Evolutionary conservation across 495 filamentous ascomycete genomes (phyloP).

Genomic region (Peziza echinospora): DNA sequence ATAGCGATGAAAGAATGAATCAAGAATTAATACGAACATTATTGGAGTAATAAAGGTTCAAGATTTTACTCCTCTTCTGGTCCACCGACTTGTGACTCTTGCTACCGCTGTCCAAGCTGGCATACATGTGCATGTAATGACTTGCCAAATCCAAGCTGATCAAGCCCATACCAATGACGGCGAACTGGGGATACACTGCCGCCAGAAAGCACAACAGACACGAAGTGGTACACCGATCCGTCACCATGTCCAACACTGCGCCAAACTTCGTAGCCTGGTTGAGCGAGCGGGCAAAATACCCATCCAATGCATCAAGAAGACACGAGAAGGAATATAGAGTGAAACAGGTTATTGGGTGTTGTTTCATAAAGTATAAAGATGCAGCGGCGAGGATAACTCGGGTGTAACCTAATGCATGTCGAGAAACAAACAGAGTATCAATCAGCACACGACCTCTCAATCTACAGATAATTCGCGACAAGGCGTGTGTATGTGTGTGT

Average conservation of each 20-base stretch:
- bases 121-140: conserved; percentile 88
- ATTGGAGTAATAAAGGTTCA: conserved; percentile 93
- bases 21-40: too few relatives aligned
- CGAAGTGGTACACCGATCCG: conserved; percentile 81
- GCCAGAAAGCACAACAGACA: conserved; percentile 85
- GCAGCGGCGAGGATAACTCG: conserved; percentile 75
- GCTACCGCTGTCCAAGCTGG: conserved; percentile 18
- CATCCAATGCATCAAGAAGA: conserved; percentile 82
- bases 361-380: conserved; percentile 94
- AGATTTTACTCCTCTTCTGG: conserved; percentile 48
- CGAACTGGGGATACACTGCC: conserved; percentile 78
- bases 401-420: conserved; percentile 48
- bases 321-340: conserved; percentile 81
- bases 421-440: not conserved
- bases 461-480: conserved; percentile 1
- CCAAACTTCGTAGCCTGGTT: conserved; percentile 85
- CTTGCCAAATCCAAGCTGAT: conserved; percentile 82
- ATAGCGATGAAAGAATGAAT: conserved; percentile 2
- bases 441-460: not conserved
- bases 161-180: conserved; percentile 76
- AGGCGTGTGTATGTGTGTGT: not conserved
- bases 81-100: conserved; percentile 72
- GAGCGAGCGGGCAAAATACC: conserved; percentile 68
- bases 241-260: conserved; percentile 94
- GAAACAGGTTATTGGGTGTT: conserved; percentile 86